Evolutionary conservation across 257 asterid genomes (phyloP), one percentile per base, ranked within the genome.

Genomic region (Fraxinus anomala): DNA sequence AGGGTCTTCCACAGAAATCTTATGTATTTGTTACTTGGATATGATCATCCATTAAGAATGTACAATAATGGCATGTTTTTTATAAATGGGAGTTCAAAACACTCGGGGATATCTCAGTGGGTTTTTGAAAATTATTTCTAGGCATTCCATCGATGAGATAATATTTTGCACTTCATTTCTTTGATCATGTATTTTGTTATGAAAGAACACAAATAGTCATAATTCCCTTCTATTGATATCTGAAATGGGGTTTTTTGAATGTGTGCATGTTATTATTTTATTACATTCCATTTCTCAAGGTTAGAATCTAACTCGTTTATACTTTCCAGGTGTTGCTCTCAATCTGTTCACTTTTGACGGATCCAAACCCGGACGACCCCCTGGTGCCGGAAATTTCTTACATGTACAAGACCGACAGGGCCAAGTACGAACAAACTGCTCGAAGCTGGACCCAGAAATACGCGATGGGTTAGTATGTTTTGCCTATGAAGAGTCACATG

Each of bases 401-500:
- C 75, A 88, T 93, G 97, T 93, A 91, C 92, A 93, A 91, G 88
- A 88, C 94, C 2, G 97, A 92, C 84, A 78, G 87, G 82, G 70
- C 88, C 65, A 92, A 92, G 86, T 92, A 92, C 39, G 97, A 91
- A 88, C 87, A 88, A 72, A 92, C 97, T 63, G 96, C 97, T 9
- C 71, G 96, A 87, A 88, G 96, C 95, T 92, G 97, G 97, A 89
- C 97, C 74, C 96, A 92, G 85, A 92, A 92, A 74, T 92, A 91
- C 56, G 96, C 97, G 0, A 91, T 92, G 97, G 97, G 97, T 72
- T 93, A 86, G 79, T 72, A 6, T 4, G 73, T 28, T 31, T 69
- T 33, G 30, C 33, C 6, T 31, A 26, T 13, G 33, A 26, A 51
- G 67, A 70, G 75, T 61, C 56, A 54, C 37, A 78, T 83, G 78